A percentile compares a stretch with the other conserved stretches of the same genome.
Conservation (phyloP, 2,329 filamentous ascomycete species). For the Fusarium metavorans region DNA sequence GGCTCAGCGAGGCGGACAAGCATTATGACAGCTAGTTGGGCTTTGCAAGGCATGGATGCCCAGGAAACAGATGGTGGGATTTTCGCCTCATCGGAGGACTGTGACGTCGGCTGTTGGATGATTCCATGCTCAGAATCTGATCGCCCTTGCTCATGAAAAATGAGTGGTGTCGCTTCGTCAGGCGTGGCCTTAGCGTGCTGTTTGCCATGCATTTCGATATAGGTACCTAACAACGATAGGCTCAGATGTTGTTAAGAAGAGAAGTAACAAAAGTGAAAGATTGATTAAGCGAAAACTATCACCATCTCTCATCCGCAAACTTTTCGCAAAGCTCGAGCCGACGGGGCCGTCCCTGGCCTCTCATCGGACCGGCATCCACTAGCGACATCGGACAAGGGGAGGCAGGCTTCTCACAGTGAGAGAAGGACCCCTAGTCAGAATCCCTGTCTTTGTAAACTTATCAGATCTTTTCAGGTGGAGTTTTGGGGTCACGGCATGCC, state of each 20-base stretch:
- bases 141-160: neutral
- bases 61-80: neutral
- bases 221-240: neutral
- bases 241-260: neutral
- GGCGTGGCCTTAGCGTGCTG: neutral
- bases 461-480: neutral
- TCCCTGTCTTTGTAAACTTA: neutral
- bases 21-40: slow-evolving; percentile 43
- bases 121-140: neutral
- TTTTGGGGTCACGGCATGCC: neutral
- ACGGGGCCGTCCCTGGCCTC: neutral
- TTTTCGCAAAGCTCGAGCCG: neutral
- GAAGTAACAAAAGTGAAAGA: neutral
- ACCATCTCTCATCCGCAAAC: neutral
- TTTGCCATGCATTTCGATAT: neutral
- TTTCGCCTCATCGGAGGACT: neutral
- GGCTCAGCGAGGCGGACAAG: slow-evolving; percentile 45
- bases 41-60: slow-evolving; percentile 39
- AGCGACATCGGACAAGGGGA: neutral
- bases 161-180: neutral
- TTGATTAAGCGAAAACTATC: neutral
- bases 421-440: neutral
- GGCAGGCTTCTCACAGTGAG: neutral
- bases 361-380: neutral
- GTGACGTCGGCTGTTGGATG: neutral